These are phyloP conservation scores for Durotheca rogersii DNA, from an alignment of 495 filamentous ascomycete species.

Conservation along the genomic window DNA sequence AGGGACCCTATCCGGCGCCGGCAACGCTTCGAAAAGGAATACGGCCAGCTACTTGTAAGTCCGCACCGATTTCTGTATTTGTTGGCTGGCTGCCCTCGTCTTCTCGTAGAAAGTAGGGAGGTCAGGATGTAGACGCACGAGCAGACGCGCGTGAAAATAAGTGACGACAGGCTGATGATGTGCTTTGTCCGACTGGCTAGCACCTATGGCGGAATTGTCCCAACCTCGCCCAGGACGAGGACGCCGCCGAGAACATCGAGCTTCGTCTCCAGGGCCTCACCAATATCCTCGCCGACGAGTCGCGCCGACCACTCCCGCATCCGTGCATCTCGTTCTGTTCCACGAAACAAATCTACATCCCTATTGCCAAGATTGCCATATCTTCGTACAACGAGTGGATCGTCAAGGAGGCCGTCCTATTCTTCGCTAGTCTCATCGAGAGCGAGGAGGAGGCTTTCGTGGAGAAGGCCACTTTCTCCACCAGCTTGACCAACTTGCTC, in stretches of 20 bases:
- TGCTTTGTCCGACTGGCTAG: too few relatives aligned
- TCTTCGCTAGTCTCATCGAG: conserved; percentile 89
- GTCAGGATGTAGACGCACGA: too few relatives aligned
- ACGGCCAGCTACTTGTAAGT: conserved; percentile 77
- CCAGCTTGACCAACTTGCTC: conserved; percentile 78
- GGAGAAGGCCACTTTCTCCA: conserved; percentile 78
- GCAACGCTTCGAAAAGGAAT: conserved; percentile 84
- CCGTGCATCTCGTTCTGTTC: conserved; percentile 83
- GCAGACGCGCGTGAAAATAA: too few relatives aligned
- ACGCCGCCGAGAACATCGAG: conserved; percentile 56
- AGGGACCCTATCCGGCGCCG: conserved; percentile 83
- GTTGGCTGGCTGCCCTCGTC: background rate
- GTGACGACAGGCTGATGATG: too few relatives aligned
- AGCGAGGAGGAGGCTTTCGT: conserved; percentile 94
- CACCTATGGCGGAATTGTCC: conserved; percentile 75
- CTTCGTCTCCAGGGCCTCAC: conserved; percentile 64
- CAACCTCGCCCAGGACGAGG: conserved; percentile 53
- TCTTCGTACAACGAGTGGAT: conserved; percentile 76
- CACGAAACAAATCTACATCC: conserved; percentile 80
- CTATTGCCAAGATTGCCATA: conserved; percentile 80
- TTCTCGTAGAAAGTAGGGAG: conserved; percentile 5
- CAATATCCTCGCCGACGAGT: conserved; percentile 81
- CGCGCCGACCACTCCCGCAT: conserved; percentile 80
- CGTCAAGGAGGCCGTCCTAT: conserved; percentile 74
- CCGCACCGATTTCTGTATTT: too few relatives aligned